Conservation (phyloP, 169 alveolate species). For the Plasmodium ovale region DNA sequence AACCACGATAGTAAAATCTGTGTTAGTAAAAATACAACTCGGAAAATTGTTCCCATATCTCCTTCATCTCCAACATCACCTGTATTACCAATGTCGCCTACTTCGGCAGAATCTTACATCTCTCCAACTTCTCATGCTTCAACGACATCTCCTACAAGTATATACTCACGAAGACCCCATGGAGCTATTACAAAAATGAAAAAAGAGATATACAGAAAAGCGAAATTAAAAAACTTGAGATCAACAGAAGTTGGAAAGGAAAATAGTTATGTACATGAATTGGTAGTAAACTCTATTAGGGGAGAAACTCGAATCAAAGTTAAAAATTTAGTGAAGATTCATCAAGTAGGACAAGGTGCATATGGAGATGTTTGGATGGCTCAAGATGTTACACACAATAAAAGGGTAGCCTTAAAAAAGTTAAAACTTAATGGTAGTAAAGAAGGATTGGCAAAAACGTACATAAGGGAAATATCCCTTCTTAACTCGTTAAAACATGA, state of each 20-base stretch:
- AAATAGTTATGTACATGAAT: conserved; percentile 6
- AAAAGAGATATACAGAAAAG: not conserved
- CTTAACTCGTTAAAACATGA: conserved; percentile 86
- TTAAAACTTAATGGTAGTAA: conserved; percentile 88
- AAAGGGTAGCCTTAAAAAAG: conserved; percentile 90
- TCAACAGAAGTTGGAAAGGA: not conserved
- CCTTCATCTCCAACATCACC: no score
- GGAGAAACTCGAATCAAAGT: conserved; percentile 64
- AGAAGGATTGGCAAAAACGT: conserved; percentile 92
- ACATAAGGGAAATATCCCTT: conserved; percentile 90
- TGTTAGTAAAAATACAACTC: no score
- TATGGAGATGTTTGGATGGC: conserved; percentile 94
- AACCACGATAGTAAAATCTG: no score
- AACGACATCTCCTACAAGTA: no score
- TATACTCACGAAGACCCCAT: not conserved
- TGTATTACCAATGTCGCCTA: no score
- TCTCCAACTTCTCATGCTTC: no score
- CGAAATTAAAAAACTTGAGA: not conserved
- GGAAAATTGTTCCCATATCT: no score
- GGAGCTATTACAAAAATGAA: not conserved
- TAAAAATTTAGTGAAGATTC: conserved; percentile 86
- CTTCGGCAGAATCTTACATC: no score
- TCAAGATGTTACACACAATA: conserved; percentile 85
- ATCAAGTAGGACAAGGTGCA: conserved; percentile 93
- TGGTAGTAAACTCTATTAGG: conserved; percentile 29